A percentile compares a stretch with the other conserved stretches of the same genome.
These are phyloP conservation scores for Cyclostephanos invisitatus DNA, from an alignment of 108 stramenopile genomes.

Conservation along the genomic window DNA sequence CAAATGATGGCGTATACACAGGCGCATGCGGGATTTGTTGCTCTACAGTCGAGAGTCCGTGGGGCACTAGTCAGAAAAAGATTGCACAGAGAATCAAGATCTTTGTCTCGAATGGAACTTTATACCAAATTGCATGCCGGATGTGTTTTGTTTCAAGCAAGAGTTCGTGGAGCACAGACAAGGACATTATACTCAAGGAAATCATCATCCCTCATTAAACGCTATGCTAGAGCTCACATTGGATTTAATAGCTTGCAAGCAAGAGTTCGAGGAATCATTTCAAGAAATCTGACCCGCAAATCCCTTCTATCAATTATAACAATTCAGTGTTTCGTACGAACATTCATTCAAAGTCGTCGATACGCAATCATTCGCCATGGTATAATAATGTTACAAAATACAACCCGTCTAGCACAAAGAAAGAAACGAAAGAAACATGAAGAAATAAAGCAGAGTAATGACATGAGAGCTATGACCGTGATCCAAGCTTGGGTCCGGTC, in stretches of 20 bases:
- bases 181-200: not conserved
- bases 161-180: slow-evolving; percentile 14
- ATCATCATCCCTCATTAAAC: slow-evolving; percentile 1
- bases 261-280: slow-evolving; percentile 2
- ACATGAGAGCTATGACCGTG: not conserved
- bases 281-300: not conserved
- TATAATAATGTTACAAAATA: slow-evolving; percentile 1
- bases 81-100: not conserved
- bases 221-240: not conserved
- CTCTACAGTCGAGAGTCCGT: slow-evolving; percentile 15
- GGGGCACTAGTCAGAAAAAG: slow-evolving; percentile 19
- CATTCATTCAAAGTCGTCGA: slow-evolving; percentile 2
- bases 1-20: slow-evolving; percentile 14
- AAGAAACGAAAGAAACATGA: no score
- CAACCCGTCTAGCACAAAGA: not conserved
- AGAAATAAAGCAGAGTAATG: no score
- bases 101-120: slow-evolving; percentile 2
- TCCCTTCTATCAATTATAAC: not conserved
- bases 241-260: slow-evolving; percentile 3
- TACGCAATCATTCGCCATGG: slow-evolving; percentile 7
- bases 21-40: slow-evolving; percentile 5
- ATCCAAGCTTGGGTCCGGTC: slow-evolving; percentile 10
- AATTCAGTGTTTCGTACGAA: slow-evolving; percentile 3
- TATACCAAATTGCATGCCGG: slow-evolving; percentile 10
- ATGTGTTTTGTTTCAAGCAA: slow-evolving; percentile 23